Percentiles rank a stretch among this genome's conserved stretches.
These are phyloP conservation scores for Melampsora americana DNA, from an alignment of 1,284 basidiomycete genomes.

Conservation along the genomic window DNA sequence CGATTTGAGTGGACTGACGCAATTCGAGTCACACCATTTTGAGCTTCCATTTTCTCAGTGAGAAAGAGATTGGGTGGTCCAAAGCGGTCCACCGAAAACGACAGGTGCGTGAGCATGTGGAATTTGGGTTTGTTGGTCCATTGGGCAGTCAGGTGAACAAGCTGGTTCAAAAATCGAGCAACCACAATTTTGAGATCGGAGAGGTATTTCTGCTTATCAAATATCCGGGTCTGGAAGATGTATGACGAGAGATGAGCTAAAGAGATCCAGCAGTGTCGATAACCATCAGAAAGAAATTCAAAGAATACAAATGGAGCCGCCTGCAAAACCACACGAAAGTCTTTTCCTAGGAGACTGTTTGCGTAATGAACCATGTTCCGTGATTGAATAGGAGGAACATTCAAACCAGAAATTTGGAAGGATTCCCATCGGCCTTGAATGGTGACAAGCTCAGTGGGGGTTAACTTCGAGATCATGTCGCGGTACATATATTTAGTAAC, in stretches of 20 bases:
- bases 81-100: conserved; percentile 42
- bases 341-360: too few relatives aligned
- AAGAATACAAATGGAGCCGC: too few relatives aligned
- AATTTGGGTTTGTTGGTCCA: conserved; percentile 58
- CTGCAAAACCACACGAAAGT: too few relatives aligned
- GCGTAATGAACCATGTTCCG: background rate
- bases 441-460: too few relatives aligned
- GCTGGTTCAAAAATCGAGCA: conserved; percentile 51
- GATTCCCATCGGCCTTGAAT: background rate
- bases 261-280: too few relatives aligned
- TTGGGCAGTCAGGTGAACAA: conserved; percentile 50
- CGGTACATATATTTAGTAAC: too few relatives aligned
- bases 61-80: too few relatives aligned
- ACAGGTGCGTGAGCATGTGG: conserved; percentile 49
- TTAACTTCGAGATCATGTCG: too few relatives aligned
- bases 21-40: too few relatives aligned
- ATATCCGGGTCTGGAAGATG: conserved; percentile 55
- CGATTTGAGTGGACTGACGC: too few relatives aligned
- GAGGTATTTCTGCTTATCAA: conserved; percentile 52
- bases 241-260: conserved; percentile 54
- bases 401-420: background rate
- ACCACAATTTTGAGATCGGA: conserved; percentile 49
- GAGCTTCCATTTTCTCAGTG: too few relatives aligned
- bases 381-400: background rate
- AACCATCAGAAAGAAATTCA: too few relatives aligned